phyloP scores from a whole-genome alignment of 345 rosid species.

The Citrus cavaleriei region DNA sequence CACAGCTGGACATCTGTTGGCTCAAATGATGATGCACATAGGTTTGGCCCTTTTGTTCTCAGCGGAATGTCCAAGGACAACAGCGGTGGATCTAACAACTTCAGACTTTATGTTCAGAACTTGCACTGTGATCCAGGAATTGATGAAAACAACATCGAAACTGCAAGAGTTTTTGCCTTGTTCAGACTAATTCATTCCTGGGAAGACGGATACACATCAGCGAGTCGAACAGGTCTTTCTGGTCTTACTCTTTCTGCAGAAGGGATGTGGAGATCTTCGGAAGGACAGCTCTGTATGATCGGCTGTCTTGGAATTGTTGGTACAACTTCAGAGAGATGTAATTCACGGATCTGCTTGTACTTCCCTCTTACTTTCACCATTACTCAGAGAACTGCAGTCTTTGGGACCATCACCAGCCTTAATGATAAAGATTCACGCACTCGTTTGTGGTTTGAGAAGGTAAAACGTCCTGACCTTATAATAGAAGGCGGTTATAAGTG shows the following conservation, averaged over 20 bases:
- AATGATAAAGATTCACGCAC: background rate
- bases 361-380: conserved; percentile 10
- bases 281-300: conserved; percentile 23
- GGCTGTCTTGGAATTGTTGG: conserved; percentile 1
- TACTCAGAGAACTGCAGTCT: background rate
- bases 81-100: background rate
- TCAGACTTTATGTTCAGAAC: background rate
- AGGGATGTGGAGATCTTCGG: conserved; percentile 19
- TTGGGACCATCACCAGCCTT: background rate
- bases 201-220: background rate
- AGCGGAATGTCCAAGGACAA: background rate
- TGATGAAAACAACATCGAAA: background rate
- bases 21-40: background rate
- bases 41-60: background rate
- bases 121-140: background rate
- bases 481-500: background rate
- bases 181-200: background rate
- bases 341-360: conserved; percentile 12
- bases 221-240: background rate
- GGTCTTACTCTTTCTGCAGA: conserved; percentile 11
- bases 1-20: background rate
- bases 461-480: background rate
- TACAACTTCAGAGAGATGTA: background rate
- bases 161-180: background rate
- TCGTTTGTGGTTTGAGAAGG: background rate